These are phyloP conservation scores for Lactarius trivialis DNA, from an alignment of 768 basidiomycete genomes.

Conservation along the genomic window DNA sequence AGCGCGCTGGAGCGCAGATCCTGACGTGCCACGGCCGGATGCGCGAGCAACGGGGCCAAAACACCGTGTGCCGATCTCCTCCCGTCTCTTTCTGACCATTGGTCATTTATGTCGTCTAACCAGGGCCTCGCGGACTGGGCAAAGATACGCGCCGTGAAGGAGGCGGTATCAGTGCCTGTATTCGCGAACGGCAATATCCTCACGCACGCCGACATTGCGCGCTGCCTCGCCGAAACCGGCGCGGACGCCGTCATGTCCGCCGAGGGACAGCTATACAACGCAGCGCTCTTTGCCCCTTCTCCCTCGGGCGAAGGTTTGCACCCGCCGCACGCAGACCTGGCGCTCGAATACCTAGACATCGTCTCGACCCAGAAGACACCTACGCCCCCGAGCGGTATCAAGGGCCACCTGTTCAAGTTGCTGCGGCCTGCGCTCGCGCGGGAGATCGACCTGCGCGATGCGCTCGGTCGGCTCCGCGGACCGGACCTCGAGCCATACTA, in stretches of 20 bases:
- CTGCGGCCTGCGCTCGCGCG: constrained; percentile 66
- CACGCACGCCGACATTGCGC: constrained; percentile 72
- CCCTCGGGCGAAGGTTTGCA: constrained; percentile 38
- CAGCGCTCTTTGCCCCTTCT: constrained; percentile 58
- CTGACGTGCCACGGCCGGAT: constrained; percentile 89
- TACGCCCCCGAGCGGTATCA: constrained; percentile 70
- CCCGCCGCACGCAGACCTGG: constrained; percentile 57
- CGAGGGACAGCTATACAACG: constrained; percentile 92
- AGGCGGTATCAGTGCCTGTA: constrained; percentile 85
- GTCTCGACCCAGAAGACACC: constrained; percentile 63
- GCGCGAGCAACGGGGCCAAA: constrained; percentile 87
- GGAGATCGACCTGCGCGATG: constrained; percentile 67
- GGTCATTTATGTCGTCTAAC: neutral
- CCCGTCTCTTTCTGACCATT: neutral
- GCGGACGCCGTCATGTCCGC: constrained; percentile 93
- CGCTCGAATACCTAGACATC: constrained; percentile 81
- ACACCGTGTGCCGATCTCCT: constrained; percentile 43
- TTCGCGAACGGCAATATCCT: constrained; percentile 97
- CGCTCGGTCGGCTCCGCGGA: constrained; percentile 47
- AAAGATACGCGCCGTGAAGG: constrained; percentile 86
- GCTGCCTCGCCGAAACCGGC: constrained; percentile 77
- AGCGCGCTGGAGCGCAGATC: constrained; percentile 91
- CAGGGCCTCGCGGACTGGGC: constrained; percentile 85
- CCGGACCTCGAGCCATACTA: constrained; percentile 33
- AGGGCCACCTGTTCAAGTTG: constrained; percentile 91